Percentiles rank a stretch among this genome's conserved stretches.
Conservation (phyloP, 148 eudicot species). For the Fagopyrum homotropicum region DNA sequence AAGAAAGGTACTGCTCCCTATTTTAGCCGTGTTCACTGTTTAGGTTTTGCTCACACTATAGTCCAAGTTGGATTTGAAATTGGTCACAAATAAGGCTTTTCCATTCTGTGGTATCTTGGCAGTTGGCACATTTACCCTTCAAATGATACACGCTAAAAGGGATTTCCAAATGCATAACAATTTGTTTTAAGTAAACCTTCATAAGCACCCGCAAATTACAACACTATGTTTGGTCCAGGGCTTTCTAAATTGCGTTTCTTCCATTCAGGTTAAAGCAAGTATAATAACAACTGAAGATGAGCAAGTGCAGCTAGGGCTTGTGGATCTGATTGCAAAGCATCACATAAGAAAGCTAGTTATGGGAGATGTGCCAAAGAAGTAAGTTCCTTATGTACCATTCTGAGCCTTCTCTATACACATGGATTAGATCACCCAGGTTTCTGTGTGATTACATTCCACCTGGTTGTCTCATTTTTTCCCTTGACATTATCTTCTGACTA, state of each 20-base stretch:
- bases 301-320: slow-evolving; percentile 51
- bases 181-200: background rate
- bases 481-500: background rate
- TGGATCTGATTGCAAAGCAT: slow-evolving; percentile 40
- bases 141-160: background rate
- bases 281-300: slow-evolving; percentile 45
- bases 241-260: background rate
- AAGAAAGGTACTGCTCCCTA: slow-evolving; percentile 39
- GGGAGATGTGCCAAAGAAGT: slow-evolving; percentile 53
- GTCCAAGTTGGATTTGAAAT: background rate
- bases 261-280: slow-evolving; percentile 49
- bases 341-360: slow-evolving; percentile 56
- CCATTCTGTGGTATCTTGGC: background rate
- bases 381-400: slow-evolving; percentile 17
- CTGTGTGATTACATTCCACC: background rate
- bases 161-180: background rate
- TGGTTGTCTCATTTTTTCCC: background rate
- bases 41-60: background rate
- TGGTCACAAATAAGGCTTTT: background rate
- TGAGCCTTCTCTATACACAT: background rate
- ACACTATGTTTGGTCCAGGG: no score
- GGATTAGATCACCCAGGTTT: background rate
- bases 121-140: background rate
- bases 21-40: background rate
- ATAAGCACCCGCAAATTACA: background rate